Percentiles rank a stretch among this genome's conserved stretches.
Evolutionary conservation across 2,329 filamentous ascomycete species (phyloP).

Genomic region (Myriosclerotinia duriaeana): DNA sequence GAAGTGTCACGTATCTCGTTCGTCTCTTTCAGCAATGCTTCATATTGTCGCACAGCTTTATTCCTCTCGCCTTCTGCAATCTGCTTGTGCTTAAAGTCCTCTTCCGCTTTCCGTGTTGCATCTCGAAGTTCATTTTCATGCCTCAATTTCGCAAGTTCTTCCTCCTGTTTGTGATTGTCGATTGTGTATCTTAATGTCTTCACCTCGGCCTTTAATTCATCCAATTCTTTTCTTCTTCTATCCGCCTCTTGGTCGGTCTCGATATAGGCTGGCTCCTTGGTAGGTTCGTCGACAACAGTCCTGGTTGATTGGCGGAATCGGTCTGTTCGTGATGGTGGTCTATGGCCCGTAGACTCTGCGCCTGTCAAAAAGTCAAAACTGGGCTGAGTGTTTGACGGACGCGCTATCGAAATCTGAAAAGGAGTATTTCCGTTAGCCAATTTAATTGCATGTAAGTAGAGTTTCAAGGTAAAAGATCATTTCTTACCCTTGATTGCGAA

Average conservation of each 20-base stretch:
- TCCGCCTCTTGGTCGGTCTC: slow-evolving; percentile 35
- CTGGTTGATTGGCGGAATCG: slow-evolving; percentile 45
- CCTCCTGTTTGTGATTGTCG: slow-evolving; percentile 83
- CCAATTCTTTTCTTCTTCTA: slow-evolving; percentile 48
- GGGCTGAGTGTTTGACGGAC: slow-evolving; percentile 52
- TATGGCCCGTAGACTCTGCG: slow-evolving; percentile 46
- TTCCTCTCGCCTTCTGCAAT: slow-evolving; percentile 56
- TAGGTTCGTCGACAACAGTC: slow-evolving; percentile 57
- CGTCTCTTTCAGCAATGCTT: slow-evolving; percentile 53
- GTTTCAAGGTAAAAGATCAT: slow-evolving; percentile 7
- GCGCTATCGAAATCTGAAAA: slow-evolving; percentile 47
- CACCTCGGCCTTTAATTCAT: slow-evolving; percentile 85
- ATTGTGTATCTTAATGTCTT: slow-evolving; percentile 86
- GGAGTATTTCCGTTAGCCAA: slow-evolving; percentile 7
- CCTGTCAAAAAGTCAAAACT: slow-evolving; percentile 61
- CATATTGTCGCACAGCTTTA: slow-evolving; percentile 51
- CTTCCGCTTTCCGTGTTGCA: slow-evolving; percentile 75
- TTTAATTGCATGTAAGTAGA: neutral
- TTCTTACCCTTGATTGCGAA: slow-evolving; percentile 37
- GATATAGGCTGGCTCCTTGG: slow-evolving; percentile 52
- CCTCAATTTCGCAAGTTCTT: slow-evolving; percentile 73
- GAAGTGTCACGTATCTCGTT: slow-evolving; percentile 51
- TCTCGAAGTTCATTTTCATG: slow-evolving; percentile 84
- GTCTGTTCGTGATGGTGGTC: slow-evolving; percentile 35
- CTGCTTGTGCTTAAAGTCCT: slow-evolving; percentile 71